A percentile compares a stretch with the other conserved stretches of the same genome.
Evolutionary conservation across 2,329 filamentous ascomycete species (phyloP).

Genomic region (Aspergillus unguis): DNA sequence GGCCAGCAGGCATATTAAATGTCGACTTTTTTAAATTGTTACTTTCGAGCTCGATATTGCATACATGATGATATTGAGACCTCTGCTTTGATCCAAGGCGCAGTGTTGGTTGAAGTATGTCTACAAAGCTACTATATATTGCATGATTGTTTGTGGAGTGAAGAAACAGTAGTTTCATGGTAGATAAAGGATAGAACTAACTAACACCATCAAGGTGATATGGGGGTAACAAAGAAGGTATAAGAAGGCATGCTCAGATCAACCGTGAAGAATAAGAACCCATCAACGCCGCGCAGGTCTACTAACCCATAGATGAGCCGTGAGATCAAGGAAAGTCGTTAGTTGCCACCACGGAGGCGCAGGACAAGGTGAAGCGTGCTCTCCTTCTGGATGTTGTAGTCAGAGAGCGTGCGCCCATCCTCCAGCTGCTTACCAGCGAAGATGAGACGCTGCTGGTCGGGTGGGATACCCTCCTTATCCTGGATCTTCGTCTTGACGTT

Average conservation of each 20-base stretch:
- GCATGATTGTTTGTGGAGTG: neutral
- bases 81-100: too few relatives aligned
- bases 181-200: constrained; percentile 18
- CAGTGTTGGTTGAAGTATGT: too few relatives aligned
- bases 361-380: constrained; percentile 61
- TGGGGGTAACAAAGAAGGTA: constrained; percentile 16
- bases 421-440: constrained; percentile 66
- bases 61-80: too few relatives aligned
- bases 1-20: too few relatives aligned
- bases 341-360: constrained; percentile 44
- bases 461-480: constrained; percentile 75
- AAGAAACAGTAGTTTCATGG: constrained; percentile 9
- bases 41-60: too few relatives aligned
- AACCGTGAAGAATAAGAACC: constrained; percentile 25
- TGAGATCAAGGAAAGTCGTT: constrained; percentile 22
- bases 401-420: constrained; percentile 50
- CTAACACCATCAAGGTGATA: constrained; percentile 17
- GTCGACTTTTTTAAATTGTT: too few relatives aligned
- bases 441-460: constrained; percentile 68
- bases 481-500: constrained; percentile 72
- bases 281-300: constrained; percentile 39
- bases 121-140: too few relatives aligned
- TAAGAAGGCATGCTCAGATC: constrained; percentile 23
- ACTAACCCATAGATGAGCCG: constrained; percentile 28
- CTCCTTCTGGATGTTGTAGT: constrained; percentile 61